Conservation (phyloP, 306 rosid genomes). For the Pachyrhizus erosus region DNA sequence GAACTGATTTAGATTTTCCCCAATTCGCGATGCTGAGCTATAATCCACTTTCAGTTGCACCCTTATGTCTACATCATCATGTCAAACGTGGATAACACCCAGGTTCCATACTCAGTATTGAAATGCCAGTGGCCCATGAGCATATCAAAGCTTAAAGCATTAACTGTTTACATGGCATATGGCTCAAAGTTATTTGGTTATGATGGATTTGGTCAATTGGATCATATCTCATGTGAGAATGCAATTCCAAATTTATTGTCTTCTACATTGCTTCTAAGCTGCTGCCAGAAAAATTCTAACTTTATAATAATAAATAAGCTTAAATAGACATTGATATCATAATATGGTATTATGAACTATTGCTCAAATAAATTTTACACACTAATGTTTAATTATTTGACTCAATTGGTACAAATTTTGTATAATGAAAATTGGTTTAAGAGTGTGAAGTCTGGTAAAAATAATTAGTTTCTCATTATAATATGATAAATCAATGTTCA, state of each 20-base stretch:
- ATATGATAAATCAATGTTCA: too few species aligned
- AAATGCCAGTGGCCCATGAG: not conserved
- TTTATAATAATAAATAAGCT: too few species aligned
- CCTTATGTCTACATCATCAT: not conserved
- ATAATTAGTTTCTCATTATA: too few species aligned
- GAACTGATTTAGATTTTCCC: not conserved
- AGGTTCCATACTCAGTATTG: not conserved
- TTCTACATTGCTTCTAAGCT: not conserved
- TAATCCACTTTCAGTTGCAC: constrained; percentile 1
- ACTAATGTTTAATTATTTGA: too few species aligned
- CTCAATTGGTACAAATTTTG: too few species aligned
- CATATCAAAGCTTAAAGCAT: not conserved
- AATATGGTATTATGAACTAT: too few species aligned
- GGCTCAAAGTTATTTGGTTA: not conserved
- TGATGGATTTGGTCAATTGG: not conserved
- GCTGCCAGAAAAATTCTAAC: too few species aligned
- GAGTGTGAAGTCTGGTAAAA: too few species aligned
- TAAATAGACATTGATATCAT: too few species aligned
- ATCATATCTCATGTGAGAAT: not conserved
- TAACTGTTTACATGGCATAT: not conserved
- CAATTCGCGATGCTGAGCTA: constrained; percentile 30
- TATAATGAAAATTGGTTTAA: too few species aligned
- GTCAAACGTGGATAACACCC: constrained; percentile 8
- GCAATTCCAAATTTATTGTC: not conserved
- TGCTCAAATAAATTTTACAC: too few species aligned